phyloP scores from a whole-genome alignment of 768 basidiomycete species.

The Fibroporia radiculosa region DNA sequence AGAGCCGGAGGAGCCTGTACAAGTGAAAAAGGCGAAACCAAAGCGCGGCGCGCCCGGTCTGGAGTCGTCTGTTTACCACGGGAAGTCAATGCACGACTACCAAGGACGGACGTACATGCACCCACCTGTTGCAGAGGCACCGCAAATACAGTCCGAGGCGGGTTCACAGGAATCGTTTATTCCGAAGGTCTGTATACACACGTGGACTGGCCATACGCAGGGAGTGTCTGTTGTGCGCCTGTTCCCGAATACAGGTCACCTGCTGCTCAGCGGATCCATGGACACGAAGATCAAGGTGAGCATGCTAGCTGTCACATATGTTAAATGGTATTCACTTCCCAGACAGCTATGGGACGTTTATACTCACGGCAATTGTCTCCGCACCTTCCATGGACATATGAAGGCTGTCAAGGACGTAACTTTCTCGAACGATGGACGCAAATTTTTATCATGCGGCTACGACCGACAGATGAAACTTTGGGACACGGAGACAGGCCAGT shows the following conservation, averaged over 20 bases:
- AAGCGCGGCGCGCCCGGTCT: constrained; percentile 77
- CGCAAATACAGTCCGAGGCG: constrained; percentile 69
- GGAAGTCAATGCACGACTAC: constrained; percentile 94
- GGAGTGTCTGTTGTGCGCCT: constrained; percentile 91
- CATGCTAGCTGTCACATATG: constrained; percentile 2
- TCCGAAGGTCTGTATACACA: constrained; percentile 92
- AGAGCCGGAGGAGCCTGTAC: constrained; percentile 46
- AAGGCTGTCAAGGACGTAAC: constrained; percentile 95
- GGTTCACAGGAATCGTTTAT: constrained; percentile 90
- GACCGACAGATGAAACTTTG: constrained; percentile 98
- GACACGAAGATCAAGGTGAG: constrained; percentile 96
- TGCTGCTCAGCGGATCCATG: constrained; percentile 92
- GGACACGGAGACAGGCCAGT: constrained; percentile 99
- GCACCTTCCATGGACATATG: constrained; percentile 95
- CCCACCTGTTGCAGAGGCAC: constrained; percentile 82
- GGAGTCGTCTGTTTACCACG: constrained; percentile 94
- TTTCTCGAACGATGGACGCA: constrained; percentile 88
- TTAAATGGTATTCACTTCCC: constrained; percentile 8
- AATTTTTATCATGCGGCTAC: constrained; percentile 88
- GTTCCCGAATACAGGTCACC: constrained; percentile 89
- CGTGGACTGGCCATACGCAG: constrained; percentile 97
- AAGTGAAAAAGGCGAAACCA: constrained; percentile 67
- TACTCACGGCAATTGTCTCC: constrained; percentile 90
- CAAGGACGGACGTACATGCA: constrained; percentile 98
- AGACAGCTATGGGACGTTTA: constrained; percentile 96